Percentiles rank a stretch among this genome's conserved stretches.
Conservation (phyloP, 2,329 filamentous ascomycete genomes). For the Stachybotrys chlorohalonatus region DNA sequence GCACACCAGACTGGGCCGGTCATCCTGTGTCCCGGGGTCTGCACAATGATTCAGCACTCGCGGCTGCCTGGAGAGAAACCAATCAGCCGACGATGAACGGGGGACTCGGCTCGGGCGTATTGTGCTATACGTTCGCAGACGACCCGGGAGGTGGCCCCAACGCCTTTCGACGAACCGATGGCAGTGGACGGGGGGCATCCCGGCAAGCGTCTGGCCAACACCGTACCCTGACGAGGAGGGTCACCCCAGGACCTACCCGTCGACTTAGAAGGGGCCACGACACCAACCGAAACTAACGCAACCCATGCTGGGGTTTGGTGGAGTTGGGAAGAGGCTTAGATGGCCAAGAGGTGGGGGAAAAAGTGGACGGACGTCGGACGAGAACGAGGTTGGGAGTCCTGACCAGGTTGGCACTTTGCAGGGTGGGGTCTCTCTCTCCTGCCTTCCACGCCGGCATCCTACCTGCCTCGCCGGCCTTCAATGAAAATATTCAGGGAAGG, state of each 20-base stretch:
- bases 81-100: background rate
- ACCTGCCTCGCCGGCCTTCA: too few relatives aligned
- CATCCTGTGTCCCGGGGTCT: background rate
- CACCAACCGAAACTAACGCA: background rate
- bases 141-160: too few relatives aligned
- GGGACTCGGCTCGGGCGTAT: too few relatives aligned
- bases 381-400: background rate
- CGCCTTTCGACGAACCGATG: background rate
- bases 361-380: background rate
- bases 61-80: background rate
- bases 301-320: background rate
- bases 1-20: background rate
- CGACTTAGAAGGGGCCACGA: background rate
- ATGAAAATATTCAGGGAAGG: too few relatives aligned
- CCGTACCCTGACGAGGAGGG: background rate
- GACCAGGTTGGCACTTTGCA: too few relatives aligned
- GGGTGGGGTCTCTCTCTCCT: too few relatives aligned
- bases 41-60: background rate
- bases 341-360: background rate
- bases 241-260: background rate
- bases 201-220: background rate
- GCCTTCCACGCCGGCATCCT: too few relatives aligned
- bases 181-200: background rate
- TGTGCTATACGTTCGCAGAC: too few relatives aligned
- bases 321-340: background rate